phyloP scores from a whole-genome alignment of 2,329 filamentous ascomycete genomes.

The Emericellopsis cladophorae region DNA sequence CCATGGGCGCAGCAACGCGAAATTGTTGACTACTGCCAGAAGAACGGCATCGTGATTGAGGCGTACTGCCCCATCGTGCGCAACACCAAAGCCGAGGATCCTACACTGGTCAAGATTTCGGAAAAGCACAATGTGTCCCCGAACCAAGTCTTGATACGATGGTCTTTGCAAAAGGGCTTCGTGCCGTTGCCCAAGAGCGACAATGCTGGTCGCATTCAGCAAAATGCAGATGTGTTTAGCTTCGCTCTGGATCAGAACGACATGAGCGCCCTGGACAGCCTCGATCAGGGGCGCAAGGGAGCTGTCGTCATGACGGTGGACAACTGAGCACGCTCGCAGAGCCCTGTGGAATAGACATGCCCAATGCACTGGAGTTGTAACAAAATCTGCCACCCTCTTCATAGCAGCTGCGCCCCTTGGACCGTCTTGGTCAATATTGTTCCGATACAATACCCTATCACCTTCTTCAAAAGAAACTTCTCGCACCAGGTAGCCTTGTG shows the following conservation, averaged over 20 bases:
- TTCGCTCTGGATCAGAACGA: conserved; percentile 45
- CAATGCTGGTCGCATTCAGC: conserved; percentile 40
- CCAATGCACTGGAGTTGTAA: no score
- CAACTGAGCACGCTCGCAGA: conserved; percentile 1
- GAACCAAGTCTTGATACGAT: conserved; percentile 54
- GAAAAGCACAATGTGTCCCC: conserved; percentile 44
- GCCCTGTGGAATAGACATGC: no score
- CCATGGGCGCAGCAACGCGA: conserved; percentile 47
- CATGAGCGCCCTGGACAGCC: conserved; percentile 24
- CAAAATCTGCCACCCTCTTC: no score
- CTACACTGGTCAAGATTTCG: conserved; percentile 40
- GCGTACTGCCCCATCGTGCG: conserved; percentile 21
- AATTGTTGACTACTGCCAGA: conserved; percentile 46
- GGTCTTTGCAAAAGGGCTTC: conserved; percentile 55
- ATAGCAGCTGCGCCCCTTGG: no score
- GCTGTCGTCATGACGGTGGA: conserved; percentile 10
- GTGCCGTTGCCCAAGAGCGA: conserved; percentile 55
- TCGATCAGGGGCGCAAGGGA: conserved; percentile 11
- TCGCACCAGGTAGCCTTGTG: no score
- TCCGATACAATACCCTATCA: no score
- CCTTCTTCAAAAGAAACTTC: no score
- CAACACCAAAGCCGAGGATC: conserved; percentile 29
- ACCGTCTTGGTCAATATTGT: no score
- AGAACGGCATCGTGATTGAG: conserved; percentile 50
- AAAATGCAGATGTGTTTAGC: conserved; percentile 46